Conservation (phyloP, 179 eudicot species). For the Nepenthes alata region DNA sequence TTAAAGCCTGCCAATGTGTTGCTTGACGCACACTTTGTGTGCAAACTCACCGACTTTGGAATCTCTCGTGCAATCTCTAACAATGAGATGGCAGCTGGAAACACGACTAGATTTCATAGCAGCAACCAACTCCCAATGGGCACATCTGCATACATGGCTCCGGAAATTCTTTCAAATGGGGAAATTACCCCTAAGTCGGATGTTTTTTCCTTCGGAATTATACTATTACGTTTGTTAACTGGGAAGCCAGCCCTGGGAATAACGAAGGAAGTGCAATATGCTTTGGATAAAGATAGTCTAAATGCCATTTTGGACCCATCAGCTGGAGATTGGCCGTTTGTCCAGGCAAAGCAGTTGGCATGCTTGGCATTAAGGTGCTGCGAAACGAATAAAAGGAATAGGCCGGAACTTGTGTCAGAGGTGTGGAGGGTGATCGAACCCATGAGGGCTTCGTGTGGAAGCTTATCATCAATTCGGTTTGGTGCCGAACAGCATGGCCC, state of each 20-base stretch:
- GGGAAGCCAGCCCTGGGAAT: constrained; percentile 54
- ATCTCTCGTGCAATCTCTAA: constrained; percentile 36
- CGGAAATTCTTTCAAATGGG: constrained; percentile 40
- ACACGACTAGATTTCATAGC: constrained; percentile 21
- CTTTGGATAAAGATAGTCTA: constrained; percentile 43
- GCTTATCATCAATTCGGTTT: constrained; percentile 19
- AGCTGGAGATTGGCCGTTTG: constrained; percentile 91
- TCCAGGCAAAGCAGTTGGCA: constrained; percentile 74
- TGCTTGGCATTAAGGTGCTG: constrained; percentile 59
- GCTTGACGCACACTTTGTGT: constrained; percentile 41
- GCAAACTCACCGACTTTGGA: constrained; percentile 81
- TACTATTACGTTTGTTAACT: constrained; percentile 50
- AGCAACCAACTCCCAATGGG: constrained; percentile 45
- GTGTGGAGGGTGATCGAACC: constrained; percentile 66
- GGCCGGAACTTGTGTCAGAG: constrained; percentile 65
- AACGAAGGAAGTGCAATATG: constrained; percentile 39
- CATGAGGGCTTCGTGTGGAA: constrained; percentile 38
- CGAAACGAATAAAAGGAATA: constrained; percentile 23
- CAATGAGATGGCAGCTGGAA: constrained; percentile 18
- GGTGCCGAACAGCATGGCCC: constrained; percentile 23
- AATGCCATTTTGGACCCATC: constrained; percentile 44
- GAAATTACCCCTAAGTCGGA: constrained; percentile 59
- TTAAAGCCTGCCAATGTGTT: constrained; percentile 57
- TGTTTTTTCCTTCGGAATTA: constrained; percentile 64
- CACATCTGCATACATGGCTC: constrained; percentile 52